Evolutionary conservation across 169 alveolate genomes (phyloP).

Genomic region (Theileria orientalis): DNA sequence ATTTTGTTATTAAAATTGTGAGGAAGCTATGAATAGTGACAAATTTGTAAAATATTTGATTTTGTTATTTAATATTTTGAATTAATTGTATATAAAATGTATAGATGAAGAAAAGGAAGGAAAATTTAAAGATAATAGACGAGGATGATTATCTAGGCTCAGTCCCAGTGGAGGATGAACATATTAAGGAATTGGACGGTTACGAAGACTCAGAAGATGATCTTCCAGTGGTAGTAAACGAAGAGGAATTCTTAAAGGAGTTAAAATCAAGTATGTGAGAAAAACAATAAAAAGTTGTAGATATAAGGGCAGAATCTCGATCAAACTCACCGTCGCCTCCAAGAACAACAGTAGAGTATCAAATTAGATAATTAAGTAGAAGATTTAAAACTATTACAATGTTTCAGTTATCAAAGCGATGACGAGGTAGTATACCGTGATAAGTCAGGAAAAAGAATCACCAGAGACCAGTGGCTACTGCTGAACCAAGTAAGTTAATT

Average conservation of each 20-base stretch:
- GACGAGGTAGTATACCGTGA: slow-evolving; percentile 66
- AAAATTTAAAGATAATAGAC: slow-evolving; percentile 4
- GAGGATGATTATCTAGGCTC: slow-evolving; percentile 5
- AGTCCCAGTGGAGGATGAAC: neutral
- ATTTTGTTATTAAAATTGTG: too few relatives aligned
- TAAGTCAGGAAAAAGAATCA: slow-evolving; percentile 49
- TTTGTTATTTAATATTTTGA: neutral
- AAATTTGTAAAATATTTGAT: neutral
- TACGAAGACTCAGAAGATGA: slow-evolving; percentile 27
- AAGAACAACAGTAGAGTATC: slow-evolving; percentile 31
- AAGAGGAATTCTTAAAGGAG: slow-evolving; percentile 13
- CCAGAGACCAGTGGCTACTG: slow-evolving; percentile 52
- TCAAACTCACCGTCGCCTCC: slow-evolving; percentile 55
- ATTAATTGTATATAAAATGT: too few relatives aligned
- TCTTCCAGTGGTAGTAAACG: slow-evolving; percentile 16
- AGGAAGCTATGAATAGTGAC: neutral
- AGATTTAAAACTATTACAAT: neutral
- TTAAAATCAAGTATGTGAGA: neutral
- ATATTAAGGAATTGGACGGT: neutral
- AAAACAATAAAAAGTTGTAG: neutral
- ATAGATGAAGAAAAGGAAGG: neutral
- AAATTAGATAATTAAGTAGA: neutral
- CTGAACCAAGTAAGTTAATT: slow-evolving; percentile 10
- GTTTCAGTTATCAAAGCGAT: neutral
- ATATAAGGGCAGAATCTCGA: neutral